These are phyloP conservation scores for Yarrowia porcina DNA, from an alignment of 805 yeast species.

Conservation along the genomic window DNA sequence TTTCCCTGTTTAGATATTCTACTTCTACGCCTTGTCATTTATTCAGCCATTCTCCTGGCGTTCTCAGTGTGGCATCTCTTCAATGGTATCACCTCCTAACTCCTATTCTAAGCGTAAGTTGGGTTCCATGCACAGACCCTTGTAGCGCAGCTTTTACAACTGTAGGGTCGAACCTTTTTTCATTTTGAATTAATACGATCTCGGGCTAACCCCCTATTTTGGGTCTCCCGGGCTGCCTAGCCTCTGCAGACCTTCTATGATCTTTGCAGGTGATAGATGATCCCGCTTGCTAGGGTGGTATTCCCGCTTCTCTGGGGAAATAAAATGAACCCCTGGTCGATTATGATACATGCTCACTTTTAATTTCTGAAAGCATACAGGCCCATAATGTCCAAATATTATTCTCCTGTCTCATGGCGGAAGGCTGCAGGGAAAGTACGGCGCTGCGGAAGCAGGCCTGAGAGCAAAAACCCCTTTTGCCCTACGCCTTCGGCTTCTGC, in stretches of 20 bases:
- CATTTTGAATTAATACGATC: background rate
- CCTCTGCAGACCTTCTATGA: background rate
- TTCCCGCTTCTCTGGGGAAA: too few relatives aligned
- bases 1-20: too few relatives aligned
- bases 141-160: background rate
- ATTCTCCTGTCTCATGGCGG: background rate
- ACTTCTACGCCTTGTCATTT: too few relatives aligned
- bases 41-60: too few relatives aligned
- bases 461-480: background rate
- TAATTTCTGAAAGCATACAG: background rate
- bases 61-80: too few relatives aligned
- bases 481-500: background rate
- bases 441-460: background rate
- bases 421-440: slow-evolving; percentile 14
- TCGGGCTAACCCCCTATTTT: background rate
- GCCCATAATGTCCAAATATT: background rate
- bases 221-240: background rate
- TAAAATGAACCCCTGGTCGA: too few relatives aligned
- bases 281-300: too few relatives aligned
- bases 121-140: slow-evolving; percentile 17
- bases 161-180: background rate
- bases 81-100: too few relatives aligned
- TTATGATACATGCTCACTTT: too few relatives aligned
- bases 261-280: background rate
- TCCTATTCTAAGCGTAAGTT: too few relatives aligned